Evolutionary conservation across 2,329 filamentous ascomycete genomes (phyloP).

Genomic region (Colletotrichum spinosum): DNA sequence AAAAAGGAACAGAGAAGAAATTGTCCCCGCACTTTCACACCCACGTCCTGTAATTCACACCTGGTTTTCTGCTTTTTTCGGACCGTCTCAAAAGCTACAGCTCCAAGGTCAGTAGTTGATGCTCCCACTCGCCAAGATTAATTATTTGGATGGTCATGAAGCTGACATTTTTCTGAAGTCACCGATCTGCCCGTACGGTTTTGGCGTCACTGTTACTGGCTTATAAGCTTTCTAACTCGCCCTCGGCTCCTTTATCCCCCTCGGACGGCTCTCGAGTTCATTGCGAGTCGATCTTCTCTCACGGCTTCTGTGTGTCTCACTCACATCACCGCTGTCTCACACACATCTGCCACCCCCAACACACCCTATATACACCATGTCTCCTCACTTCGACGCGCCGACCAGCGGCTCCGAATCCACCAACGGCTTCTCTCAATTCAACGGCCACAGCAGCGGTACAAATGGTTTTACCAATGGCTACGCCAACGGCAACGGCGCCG

Average conservation of each 20-base stretch:
- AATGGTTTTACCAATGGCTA: conserved; percentile 31
- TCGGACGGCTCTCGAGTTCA: conserved; percentile 13
- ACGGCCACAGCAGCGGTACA: conserved; percentile 38
- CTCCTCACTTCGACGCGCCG: conserved; percentile 50
- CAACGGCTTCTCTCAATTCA: conserved; percentile 30
- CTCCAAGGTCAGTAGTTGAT: conserved; percentile 36
- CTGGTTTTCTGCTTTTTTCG: conserved; percentile 19
- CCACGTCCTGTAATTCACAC: conserved; percentile 30
- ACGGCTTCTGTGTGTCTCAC: conserved; percentile 7
- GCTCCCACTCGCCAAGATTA: conserved; percentile 25
- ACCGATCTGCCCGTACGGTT: conserved; percentile 23
- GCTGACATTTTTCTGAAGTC: conserved; percentile 31
- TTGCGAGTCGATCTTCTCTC: conserved; percentile 10
- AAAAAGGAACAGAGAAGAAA: neutral
- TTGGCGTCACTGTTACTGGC: conserved; percentile 11
- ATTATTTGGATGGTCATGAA: conserved; percentile 15
- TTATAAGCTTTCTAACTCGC: conserved; percentile 14
- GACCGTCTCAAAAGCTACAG: conserved; percentile 26
- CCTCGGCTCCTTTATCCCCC: neutral
- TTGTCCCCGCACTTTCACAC: conserved; percentile 30
- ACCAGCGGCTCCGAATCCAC: conserved; percentile 41
- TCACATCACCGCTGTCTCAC: neutral
- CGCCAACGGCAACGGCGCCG: conserved; percentile 34
- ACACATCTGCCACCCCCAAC: neutral
- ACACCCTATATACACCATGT: conserved; percentile 43